These are phyloP conservation scores for Ceriops decandra DNA, from an alignment of 345 rosid species.

Conservation along the genomic window DNA sequence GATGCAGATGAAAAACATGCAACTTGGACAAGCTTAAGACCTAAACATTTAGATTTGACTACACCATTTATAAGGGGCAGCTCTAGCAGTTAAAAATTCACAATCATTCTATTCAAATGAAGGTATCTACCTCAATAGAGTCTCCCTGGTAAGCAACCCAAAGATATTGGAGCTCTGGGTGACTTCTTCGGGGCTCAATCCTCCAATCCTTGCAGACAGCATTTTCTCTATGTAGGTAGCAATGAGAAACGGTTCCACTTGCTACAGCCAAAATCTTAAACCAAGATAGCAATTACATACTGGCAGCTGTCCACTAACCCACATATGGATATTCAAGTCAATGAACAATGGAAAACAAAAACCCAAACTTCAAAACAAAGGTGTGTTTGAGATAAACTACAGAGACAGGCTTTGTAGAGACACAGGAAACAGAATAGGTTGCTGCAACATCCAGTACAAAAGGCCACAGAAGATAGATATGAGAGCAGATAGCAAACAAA, in stretches of 20 bases:
- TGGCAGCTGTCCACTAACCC: constrained; percentile 39
- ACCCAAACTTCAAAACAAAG: constrained; percentile 36
- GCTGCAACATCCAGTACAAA: constrained; percentile 34
- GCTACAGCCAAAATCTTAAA: constrained; percentile 28
- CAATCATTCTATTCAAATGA: constrained; percentile 4
- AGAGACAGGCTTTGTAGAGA: constrained; percentile 24
- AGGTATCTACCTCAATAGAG: constrained; percentile 38
- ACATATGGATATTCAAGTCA: constrained; percentile 38
- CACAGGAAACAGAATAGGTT: constrained; percentile 27
- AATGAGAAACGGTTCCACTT: constrained; percentile 19
- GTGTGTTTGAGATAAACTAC: constrained; percentile 29
- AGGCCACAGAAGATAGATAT: constrained; percentile 27
- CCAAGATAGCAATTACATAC: constrained; percentile 24
- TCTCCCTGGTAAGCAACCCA: constrained; percentile 32
- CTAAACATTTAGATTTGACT: constrained; percentile 17
- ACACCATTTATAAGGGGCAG: neutral
- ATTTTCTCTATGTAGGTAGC: constrained; percentile 17
- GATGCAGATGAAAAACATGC: constrained; percentile 3
- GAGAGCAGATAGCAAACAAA: constrained; percentile 16
- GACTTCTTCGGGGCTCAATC: constrained; percentile 18
- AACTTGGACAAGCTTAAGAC: constrained; percentile 8
- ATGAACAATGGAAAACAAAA: constrained; percentile 32
- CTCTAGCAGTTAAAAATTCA: constrained; percentile 9
- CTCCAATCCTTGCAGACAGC: constrained; percentile 30
- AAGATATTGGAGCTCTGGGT: constrained; percentile 29